phyloP scores from a whole-genome alignment of 495 filamentous ascomycete genomes.

The Xylaria scruposa region DNA sequence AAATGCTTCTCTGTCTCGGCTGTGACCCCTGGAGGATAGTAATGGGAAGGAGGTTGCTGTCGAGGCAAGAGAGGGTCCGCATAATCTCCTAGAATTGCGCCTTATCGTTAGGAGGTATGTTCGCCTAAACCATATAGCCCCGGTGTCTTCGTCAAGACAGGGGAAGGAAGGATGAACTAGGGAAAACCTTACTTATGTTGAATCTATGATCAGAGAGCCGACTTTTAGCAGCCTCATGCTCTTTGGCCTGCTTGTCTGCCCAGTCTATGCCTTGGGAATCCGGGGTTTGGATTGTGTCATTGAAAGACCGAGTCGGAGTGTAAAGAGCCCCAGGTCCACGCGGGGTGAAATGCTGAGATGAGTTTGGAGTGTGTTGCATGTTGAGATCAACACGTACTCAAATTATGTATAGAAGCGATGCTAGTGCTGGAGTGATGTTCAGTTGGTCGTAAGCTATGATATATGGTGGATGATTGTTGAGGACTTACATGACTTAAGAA shows the following conservation, averaged over 20 bases:
- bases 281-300: constrained; percentile 29
- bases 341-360: constrained; percentile 41
- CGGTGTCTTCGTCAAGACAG: background rate
- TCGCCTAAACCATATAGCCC: background rate
- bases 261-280: constrained; percentile 35
- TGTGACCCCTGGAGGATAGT: constrained; percentile 44
- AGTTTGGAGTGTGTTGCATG: constrained; percentile 37
- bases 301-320: constrained; percentile 38
- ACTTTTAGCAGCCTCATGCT: constrained; percentile 52
- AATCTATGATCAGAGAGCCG: constrained; percentile 50
- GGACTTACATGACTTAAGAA: constrained; percentile 11
- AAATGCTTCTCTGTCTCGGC: constrained; percentile 44
- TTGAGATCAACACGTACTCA: background rate
- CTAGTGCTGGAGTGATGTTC: background rate
- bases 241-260: constrained; percentile 58
- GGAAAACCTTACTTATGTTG: constrained; percentile 43
- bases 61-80: constrained; percentile 51
- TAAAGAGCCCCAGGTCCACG: constrained; percentile 32
- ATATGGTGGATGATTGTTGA: background rate
- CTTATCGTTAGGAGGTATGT: background rate
- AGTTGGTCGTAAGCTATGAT: background rate
- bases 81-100: constrained; percentile 41
- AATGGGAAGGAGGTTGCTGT: constrained; percentile 33
- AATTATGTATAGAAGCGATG: background rate
- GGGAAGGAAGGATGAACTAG: background rate